These are phyloP conservation scores for Gossypioides kirkii DNA, from an alignment of 345 rosid species.

Conservation along the genomic window DNA sequence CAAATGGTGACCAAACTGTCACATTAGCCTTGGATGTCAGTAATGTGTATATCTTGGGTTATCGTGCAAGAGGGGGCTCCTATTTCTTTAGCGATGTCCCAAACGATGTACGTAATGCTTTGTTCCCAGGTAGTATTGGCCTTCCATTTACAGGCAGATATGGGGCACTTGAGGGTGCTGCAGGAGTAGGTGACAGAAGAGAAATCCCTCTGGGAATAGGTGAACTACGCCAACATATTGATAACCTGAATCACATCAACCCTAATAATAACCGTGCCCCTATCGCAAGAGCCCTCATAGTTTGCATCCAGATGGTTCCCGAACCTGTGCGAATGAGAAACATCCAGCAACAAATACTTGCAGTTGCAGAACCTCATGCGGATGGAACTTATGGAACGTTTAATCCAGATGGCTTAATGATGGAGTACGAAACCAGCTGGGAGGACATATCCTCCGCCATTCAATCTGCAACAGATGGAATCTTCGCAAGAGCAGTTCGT, in stretches of 20 bases:
- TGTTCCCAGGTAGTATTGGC: neutral
- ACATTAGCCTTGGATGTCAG: neutral
- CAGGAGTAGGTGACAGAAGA: neutral
- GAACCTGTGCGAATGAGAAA: neutral
- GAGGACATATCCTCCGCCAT: no score
- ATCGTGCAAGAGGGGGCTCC: neutral
- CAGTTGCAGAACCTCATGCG: neutral
- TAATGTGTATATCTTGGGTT: neutral
- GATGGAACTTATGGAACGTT: neutral
- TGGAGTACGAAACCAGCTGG: no score
- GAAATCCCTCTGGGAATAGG: neutral
- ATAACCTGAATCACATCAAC: neutral
- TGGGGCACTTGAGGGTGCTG: neutral
- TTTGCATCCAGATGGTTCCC: neutral
- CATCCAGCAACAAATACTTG: neutral
- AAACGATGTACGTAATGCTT: neutral
- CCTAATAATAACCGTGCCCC: neutral
- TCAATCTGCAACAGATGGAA: no score
- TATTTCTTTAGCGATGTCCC: neutral
- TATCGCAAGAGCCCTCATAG: neutral
- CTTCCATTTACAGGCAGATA: neutral
- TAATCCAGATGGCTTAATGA: no score
- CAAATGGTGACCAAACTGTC: neutral
- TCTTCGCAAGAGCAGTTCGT: neutral
- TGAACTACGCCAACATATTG: neutral